These are phyloP conservation scores for Atkinsonella texensis DNA, from an alignment of 2,329 filamentous ascomycete genomes.

Conservation along the genomic window DNA sequence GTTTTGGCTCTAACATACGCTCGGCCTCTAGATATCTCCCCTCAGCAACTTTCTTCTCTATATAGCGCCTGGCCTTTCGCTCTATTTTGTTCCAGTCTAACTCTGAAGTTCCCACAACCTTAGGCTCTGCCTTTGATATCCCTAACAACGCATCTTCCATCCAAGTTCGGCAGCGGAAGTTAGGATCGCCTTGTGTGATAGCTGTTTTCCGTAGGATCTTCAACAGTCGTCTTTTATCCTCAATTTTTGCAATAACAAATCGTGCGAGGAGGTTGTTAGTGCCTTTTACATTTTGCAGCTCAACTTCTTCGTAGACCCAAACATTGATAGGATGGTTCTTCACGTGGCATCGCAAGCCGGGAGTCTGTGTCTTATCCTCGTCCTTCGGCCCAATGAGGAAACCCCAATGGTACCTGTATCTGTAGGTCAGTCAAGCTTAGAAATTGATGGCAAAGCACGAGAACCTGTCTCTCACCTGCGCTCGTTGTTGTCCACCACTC, in stretches of 20 bases:
- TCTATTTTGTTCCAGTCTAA: slow-evolving; percentile 27
- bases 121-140: slow-evolving; percentile 21
- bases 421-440: slow-evolving; percentile 1
- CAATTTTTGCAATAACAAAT: slow-evolving; percentile 26
- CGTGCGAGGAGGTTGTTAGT: slow-evolving; percentile 23
- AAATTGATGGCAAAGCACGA: not conserved
- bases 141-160: slow-evolving; percentile 20
- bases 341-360: slow-evolving; percentile 21
- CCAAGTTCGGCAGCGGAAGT: slow-evolving; percentile 30
- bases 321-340: slow-evolving; percentile 13
- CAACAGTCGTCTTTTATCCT: slow-evolving; percentile 20
- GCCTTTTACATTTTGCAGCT: slow-evolving; percentile 10
- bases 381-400: slow-evolving; percentile 19
- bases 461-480: slow-evolving; percentile 11
- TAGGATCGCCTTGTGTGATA: slow-evolving; percentile 20
- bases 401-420: slow-evolving; percentile 21
- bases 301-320: slow-evolving; percentile 17
- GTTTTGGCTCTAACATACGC: slow-evolving; percentile 13
- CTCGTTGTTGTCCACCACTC: slow-evolving; percentile 12
- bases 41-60: slow-evolving; percentile 17
- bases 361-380: slow-evolving; percentile 11
- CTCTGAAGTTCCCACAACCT: slow-evolving; percentile 23
- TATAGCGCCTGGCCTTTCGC: slow-evolving; percentile 21
- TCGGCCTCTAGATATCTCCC: slow-evolving; percentile 11
- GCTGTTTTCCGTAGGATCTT: slow-evolving; percentile 19